A percentile compares a stretch with the other conserved stretches of the same genome.
Conservation (phyloP, 1,284 basidiomycete genomes). For the Ustilago curta region DNA sequence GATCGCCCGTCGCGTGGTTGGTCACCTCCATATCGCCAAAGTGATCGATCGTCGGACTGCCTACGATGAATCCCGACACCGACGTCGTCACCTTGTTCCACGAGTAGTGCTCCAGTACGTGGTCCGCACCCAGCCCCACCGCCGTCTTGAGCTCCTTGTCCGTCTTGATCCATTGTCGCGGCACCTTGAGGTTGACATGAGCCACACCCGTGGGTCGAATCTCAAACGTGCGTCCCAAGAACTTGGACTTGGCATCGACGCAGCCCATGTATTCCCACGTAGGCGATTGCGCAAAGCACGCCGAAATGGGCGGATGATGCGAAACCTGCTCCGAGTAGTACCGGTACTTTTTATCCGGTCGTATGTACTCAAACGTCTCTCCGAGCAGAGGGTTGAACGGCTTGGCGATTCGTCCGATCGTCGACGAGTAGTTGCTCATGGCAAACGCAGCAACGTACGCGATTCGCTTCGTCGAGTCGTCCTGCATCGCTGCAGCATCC, state of each 20-base stretch:
- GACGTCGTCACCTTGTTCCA: constrained; percentile 81
- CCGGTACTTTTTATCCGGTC: constrained; percentile 81
- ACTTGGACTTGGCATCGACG: constrained; percentile 68
- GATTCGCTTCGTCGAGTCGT: constrained; percentile 83
- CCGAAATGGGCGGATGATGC: constrained; percentile 97
- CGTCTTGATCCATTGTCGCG: constrained; percentile 43
- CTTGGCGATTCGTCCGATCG: constrained; percentile 74
- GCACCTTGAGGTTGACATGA: constrained; percentile 83
- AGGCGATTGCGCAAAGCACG: constrained; percentile 86
- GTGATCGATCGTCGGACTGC: constrained; percentile 93
- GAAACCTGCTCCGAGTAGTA: constrained; percentile 95
- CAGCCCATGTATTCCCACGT: constrained; percentile 88
- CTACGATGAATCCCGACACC: constrained; percentile 89
- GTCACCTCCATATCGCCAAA: constrained; percentile 91
- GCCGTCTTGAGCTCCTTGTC: constrained; percentile 47
- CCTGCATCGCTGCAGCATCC: constrained; percentile 83
- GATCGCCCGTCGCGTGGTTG: constrained; percentile 93
- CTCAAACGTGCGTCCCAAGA: constrained; percentile 88
- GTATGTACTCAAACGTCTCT: constrained; percentile 95
- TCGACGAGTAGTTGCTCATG: constrained; percentile 97
- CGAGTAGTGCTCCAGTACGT: constrained; percentile 78
- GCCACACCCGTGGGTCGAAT: constrained; percentile 94
- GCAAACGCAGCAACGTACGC: constrained; percentile 96
- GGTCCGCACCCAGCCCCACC: constrained; percentile 13
- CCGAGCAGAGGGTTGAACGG: constrained; percentile 72